A percentile compares a stretch with the other conserved stretches of the same genome.
These are phyloP conservation scores for Blastobotrys peoriensis DNA, from an alignment of 805 yeast genomes.

Conservation along the genomic window DNA sequence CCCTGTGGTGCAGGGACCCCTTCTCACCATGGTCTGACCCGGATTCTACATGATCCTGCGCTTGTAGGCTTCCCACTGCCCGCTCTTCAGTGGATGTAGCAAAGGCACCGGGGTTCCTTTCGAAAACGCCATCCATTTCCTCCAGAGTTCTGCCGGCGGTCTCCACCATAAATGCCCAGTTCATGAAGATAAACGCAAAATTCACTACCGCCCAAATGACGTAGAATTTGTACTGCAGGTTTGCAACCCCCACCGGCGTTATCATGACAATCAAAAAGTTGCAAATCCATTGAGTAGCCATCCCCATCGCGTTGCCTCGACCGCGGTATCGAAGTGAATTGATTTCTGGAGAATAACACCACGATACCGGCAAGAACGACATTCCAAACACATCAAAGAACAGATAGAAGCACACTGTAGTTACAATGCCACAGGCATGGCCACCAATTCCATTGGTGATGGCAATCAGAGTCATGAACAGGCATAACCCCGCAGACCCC, in stretches of 20 bases:
- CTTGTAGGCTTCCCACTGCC: not conserved
- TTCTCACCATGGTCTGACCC: too few relatives aligned
- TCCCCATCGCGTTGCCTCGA: conserved; percentile 9
- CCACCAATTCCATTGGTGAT: not conserved
- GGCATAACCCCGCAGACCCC: conserved; percentile 7
- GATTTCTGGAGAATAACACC: conserved; percentile 9
- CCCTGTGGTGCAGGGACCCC: too few relatives aligned
- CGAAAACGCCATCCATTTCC: conserved; percentile 38
- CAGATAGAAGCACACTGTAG: conserved; percentile 5
- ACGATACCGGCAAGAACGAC: conserved; percentile 6
- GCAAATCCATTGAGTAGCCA: conserved; percentile 13
- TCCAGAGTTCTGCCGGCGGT: conserved; percentile 39
- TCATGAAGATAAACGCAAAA: conserved; percentile 20
- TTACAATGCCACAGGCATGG: conserved; percentile 3
- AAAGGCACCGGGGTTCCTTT: conserved; percentile 12
- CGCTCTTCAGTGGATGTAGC: not conserved
- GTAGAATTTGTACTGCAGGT: conserved; percentile 39
- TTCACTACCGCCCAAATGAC: conserved; percentile 24
- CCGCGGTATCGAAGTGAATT: conserved; percentile 8
- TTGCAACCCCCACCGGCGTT: conserved; percentile 35
- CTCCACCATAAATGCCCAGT: conserved; percentile 34
- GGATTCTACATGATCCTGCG: too few relatives aligned
- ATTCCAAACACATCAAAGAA: conserved; percentile 2
- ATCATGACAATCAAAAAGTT: conserved; percentile 14
- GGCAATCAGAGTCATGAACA: conserved; percentile 3